Evolutionary conservation across 2,329 filamentous ascomycete genomes (phyloP).

Genomic region (Myotisia sp.): DNA sequence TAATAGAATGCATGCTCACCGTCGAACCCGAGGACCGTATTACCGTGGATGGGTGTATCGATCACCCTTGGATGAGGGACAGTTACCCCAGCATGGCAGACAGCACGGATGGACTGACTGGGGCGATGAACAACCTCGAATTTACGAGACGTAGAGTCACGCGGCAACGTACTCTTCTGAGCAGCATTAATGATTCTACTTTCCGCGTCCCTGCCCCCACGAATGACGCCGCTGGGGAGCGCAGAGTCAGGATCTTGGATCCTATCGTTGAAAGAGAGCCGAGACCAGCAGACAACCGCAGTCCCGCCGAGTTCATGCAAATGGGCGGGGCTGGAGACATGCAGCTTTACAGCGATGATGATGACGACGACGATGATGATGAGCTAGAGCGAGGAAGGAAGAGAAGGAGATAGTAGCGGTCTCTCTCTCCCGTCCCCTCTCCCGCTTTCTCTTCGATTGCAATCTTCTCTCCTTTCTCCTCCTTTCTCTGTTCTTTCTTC

Average conservation of each 20-base stretch:
- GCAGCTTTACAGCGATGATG: constrained; percentile 54
- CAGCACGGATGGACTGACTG: constrained; percentile 82
- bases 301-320: constrained; percentile 62
- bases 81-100: constrained; percentile 51
- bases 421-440: not conserved
- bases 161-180: constrained; percentile 72
- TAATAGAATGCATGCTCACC: constrained; percentile 89
- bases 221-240: not conserved
- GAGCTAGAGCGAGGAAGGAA: constrained; percentile 2
- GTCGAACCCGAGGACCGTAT: constrained; percentile 73
- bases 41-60: constrained; percentile 77
- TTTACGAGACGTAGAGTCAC: constrained; percentile 67
- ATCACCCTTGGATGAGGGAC: constrained; percentile 77
- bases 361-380: not conserved
- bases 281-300: constrained; percentile 52
- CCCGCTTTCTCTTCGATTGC: not conserved
- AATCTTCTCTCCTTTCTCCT: not conserved
- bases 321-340: constrained; percentile 80
- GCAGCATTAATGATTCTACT: constrained; percentile 42
- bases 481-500: too few species aligned
- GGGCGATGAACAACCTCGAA: constrained; percentile 67
- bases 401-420: not conserved
- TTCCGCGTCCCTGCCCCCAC: constrained; percentile 20
- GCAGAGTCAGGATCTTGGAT: not conserved
- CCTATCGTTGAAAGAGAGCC: constrained; percentile 28